Base-by-base conservation (phyloP, 2,329 filamentous ascomycete genomes). In the Apiospora kogelbergensis region DNA sequence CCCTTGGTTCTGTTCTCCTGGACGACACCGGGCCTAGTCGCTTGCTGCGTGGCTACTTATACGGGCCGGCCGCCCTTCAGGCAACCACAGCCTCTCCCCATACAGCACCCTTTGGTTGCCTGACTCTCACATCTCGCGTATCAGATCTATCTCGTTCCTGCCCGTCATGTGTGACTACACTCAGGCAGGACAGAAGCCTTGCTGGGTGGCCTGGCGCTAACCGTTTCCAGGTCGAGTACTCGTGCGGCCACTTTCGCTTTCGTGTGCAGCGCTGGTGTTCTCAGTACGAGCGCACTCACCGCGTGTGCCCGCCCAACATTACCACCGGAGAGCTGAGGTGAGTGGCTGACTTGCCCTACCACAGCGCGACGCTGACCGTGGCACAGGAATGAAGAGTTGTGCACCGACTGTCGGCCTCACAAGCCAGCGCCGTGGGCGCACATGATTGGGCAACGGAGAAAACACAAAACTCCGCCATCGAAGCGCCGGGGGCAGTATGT, bases 221-320 rank as follows among this genome's bases (percentile, higher is more conserved):
- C 17, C 24, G 11, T 53, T 53, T 60, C 7, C 53, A 78, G 77
- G 74, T 78, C 24, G 76, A 78, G 74, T 78, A 78, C 66, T 75
- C 73, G 40, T 78, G 77, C 68, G 74, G 76, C 60, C 77, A 78
- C 6, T n/a, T n/a, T n/a, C n/a, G n/a, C n/a, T n/a, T n/a, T n/a
- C n/a, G n/a, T n/a, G n/a, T n/a, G n/a, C n/a, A n/a, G n/a, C n/a
- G n/a, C n/a, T n/a, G n/a, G n/a, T n/a, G n/a, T n/a, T n/a, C n/a
- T n/a, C n/a, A n/a, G n/a, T n/a, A n/a, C n/a, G n/a, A n/a, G n/a
- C n/a, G n/a, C n/a, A n/a, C n/a, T n/a, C n/a, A n/a, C n/a, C n/a
- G n/a, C n/a, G n/a, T n/a, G n/a, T n/a, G n/a, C n/a, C n/a, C n/a
- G n/a, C n/a, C n/a, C n/a, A n/a, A n/a, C n/a, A n/a, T n/a, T n/a